A percentile compares a stretch with the other conserved stretches of the same genome.
phyloP scores from a whole-genome alignment of 345 rosid genomes.

The Hevea brasiliensis region DNA sequence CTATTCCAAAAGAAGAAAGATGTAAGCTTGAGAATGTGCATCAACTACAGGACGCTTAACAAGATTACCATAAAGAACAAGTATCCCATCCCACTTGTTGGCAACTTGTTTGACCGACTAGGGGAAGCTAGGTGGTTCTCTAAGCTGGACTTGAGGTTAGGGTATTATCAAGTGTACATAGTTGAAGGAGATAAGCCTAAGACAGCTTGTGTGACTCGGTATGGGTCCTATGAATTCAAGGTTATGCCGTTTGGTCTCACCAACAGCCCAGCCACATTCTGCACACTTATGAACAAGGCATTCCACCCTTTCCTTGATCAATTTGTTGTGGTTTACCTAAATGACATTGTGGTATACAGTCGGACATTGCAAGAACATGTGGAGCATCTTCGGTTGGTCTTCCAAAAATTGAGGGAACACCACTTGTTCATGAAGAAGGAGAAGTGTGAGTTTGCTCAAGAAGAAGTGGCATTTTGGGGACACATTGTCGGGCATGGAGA shows the following conservation, averaged over 20 bases:
- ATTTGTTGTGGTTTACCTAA: too few species aligned
- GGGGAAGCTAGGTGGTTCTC: too few species aligned
- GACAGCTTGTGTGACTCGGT: not conserved
- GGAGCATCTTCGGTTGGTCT: not conserved
- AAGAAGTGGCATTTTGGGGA: not conserved
- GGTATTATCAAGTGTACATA: not conserved
- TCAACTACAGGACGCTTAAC: too few species aligned
- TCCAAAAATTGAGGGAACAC: not conserved
- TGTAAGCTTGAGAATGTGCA: too few species aligned
- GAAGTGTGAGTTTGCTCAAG: not conserved
- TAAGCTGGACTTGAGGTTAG: not conserved
- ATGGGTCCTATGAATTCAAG: not conserved
- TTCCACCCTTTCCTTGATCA: not conserved
- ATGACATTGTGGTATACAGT: not conserved
- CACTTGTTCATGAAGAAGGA: too few species aligned
- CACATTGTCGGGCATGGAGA: not conserved
- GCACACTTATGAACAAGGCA: not conserved
- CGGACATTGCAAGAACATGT: not conserved
- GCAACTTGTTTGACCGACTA: too few species aligned
- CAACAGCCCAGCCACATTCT: not conserved
- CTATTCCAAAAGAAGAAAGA: too few species aligned
- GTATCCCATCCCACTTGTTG: too few species aligned
- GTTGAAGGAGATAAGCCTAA: not conserved
- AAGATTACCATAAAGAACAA: too few species aligned
- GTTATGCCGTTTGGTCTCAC: slow-evolving; percentile 4